Evolutionary conservation across 2,329 filamentous ascomycete genomes (phyloP).

Genomic region (Arthrinium phaeospermum): DNA sequence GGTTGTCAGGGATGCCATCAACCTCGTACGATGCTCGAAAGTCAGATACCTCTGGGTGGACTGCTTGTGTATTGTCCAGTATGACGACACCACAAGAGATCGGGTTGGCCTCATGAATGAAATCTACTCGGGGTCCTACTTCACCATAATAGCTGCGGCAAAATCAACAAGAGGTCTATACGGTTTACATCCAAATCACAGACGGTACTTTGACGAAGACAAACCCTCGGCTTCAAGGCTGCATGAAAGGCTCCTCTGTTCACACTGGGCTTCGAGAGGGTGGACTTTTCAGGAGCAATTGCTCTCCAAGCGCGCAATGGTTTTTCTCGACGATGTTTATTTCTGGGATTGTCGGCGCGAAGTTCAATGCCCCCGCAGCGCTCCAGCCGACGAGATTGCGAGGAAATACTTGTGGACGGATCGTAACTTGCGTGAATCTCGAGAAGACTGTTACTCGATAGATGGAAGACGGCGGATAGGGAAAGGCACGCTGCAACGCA

Average conservation of each 20-base stretch:
- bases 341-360: neutral
- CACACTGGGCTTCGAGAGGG: neutral
- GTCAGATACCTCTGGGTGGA: neutral
- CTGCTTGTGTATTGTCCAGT: neutral
- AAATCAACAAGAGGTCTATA: neutral
- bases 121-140: neutral
- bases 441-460: too few relatives aligned
- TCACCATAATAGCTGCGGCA: neutral
- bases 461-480: too few relatives aligned
- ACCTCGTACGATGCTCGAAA: neutral
- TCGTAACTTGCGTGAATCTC: too few relatives aligned
- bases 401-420: too few relatives aligned
- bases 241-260: neutral
- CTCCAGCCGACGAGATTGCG: neutral
- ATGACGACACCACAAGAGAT: neutral
- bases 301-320: neutral
- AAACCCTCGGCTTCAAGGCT: neutral
- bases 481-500: too few relatives aligned
- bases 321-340: neutral
- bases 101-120: neutral
- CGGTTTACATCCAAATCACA: too few relatives aligned
- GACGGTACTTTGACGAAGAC: too few relatives aligned
- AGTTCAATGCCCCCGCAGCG: neutral
- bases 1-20: neutral
- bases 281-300: neutral